Conservation (phyloP, 805 yeast genomes). For the Grigorovia jiainica region DNA sequence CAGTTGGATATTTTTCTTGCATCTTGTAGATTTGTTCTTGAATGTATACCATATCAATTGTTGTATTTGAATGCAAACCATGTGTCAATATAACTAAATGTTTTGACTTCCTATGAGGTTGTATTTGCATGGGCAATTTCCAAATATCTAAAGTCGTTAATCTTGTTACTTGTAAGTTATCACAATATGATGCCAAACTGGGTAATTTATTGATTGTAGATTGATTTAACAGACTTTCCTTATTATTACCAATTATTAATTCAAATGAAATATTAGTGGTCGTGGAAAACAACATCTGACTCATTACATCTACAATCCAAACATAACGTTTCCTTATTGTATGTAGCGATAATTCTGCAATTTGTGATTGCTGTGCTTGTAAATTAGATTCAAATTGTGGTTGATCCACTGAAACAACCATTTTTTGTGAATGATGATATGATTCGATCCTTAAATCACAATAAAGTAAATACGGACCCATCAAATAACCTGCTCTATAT, state of each 20-base stretch:
- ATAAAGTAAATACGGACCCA: conserved; percentile 70
- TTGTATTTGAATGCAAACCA: conserved; percentile 68
- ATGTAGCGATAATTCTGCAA: conserved; percentile 55
- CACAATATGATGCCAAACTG: conserved; percentile 26
- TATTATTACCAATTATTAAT: conserved; percentile 39
- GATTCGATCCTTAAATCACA: conserved; percentile 55
- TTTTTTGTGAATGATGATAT: conserved; percentile 40
- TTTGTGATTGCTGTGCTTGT: conserved; percentile 55
- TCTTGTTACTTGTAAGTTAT: conserved; percentile 39
- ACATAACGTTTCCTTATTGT: conserved; percentile 46
- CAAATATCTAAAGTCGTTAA: conserved; percentile 58
- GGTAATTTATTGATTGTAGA: conserved; percentile 13
- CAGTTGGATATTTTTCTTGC: conserved; percentile 26
- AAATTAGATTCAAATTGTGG: conserved; percentile 67
- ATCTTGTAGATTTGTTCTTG: conserved; percentile 56
- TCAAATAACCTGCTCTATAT: conserved; percentile 56
- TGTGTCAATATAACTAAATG: conserved; percentile 69
- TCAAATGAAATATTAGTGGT: conserved; percentile 56
- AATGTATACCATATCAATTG: conserved; percentile 65
- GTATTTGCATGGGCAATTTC: conserved; percentile 43
- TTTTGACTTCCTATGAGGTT: conserved; percentile 31
- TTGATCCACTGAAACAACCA: conserved; percentile 65
- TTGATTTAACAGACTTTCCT: conserved; percentile 14
- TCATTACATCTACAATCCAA: conserved; percentile 64
- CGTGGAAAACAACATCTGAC: conserved; percentile 62